These are phyloP conservation scores for Bacterosira constricta DNA, from an alignment of 108 stramenopile genomes.

Conservation along the genomic window DNA sequence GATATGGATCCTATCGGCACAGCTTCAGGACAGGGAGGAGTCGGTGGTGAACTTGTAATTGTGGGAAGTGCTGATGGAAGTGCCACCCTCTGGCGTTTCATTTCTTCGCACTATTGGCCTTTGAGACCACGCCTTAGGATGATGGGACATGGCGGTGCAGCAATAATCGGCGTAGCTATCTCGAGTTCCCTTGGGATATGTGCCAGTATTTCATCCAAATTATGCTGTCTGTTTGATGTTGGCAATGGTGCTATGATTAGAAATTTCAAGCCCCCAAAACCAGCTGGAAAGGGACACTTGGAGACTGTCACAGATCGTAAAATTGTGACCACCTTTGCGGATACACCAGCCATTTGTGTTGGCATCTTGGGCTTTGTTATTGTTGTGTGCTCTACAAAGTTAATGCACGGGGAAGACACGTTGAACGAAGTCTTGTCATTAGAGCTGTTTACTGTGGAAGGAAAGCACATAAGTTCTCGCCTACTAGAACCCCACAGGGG, in stretches of 20 bases:
- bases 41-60: constrained; percentile 88
- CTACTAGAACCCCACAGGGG: constrained; percentile 71
- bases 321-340: constrained; percentile 62
- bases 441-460: constrained; percentile 83
- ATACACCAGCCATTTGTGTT: constrained; percentile 68
- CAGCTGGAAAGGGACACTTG: constrained; percentile 41
- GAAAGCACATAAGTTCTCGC: constrained; percentile 71
- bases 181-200: constrained; percentile 74
- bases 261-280: constrained; percentile 65
- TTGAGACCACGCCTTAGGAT: constrained; percentile 76
- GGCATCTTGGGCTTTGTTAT: constrained; percentile 82
- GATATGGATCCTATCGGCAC: constrained; percentile 86
- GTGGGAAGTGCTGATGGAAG: constrained; percentile 84
- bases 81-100: constrained; percentile 84
- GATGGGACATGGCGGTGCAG: constrained; percentile 71
- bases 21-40: constrained; percentile 83
- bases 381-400: constrained; percentile 74
- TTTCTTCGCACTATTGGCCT: constrained; percentile 87
- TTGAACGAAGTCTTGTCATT: constrained; percentile 67
- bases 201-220: constrained; percentile 69
- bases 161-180: constrained; percentile 69
- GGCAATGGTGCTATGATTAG: constrained; percentile 85
- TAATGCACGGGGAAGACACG: constrained; percentile 28
- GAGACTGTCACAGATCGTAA: constrained; percentile 21
- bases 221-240: constrained; percentile 79